phyloP scores from a whole-genome alignment of 225 moss, liverwort and hornwort genomes.

The Polytrichum formosum region DNA sequence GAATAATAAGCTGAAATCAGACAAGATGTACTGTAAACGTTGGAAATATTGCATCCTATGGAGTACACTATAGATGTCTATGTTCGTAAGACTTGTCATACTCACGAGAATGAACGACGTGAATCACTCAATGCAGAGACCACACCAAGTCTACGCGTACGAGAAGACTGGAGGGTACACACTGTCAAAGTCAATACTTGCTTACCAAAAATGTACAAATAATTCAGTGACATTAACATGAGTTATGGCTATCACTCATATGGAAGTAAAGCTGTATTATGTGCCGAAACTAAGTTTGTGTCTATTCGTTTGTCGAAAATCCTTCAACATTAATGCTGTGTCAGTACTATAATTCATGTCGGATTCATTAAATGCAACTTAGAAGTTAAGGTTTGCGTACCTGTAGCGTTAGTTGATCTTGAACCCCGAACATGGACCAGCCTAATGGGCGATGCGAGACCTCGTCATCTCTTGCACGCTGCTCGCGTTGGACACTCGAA shows the following conservation, averaged over 20 bases:
- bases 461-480: constrained; percentile 27
- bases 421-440: constrained; percentile 34
- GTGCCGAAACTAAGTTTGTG: background rate
- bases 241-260: background rate
- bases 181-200: background rate
- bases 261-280: background rate
- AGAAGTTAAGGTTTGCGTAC: background rate
- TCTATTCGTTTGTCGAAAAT: constrained; percentile 18
- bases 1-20: background rate
- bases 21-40: background rate
- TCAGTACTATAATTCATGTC: background rate
- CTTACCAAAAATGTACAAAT: too few relatives aligned
- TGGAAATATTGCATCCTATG: background rate
- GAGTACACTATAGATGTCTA: background rate
- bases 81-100: background rate
- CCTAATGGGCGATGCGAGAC: constrained; percentile 13
- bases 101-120: background rate
- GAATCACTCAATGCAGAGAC: background rate
- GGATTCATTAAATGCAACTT: background rate
- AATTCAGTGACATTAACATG: background rate
- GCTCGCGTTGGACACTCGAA: constrained; percentile 44
- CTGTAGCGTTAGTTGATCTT: constrained; percentile 24
- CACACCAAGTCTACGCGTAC: background rate
- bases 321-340: background rate
- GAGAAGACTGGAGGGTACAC: background rate